Evolutionary conservation across 805 yeast genomes (phyloP).

Genomic region (Myxozyma vanderwaltii): DNA sequence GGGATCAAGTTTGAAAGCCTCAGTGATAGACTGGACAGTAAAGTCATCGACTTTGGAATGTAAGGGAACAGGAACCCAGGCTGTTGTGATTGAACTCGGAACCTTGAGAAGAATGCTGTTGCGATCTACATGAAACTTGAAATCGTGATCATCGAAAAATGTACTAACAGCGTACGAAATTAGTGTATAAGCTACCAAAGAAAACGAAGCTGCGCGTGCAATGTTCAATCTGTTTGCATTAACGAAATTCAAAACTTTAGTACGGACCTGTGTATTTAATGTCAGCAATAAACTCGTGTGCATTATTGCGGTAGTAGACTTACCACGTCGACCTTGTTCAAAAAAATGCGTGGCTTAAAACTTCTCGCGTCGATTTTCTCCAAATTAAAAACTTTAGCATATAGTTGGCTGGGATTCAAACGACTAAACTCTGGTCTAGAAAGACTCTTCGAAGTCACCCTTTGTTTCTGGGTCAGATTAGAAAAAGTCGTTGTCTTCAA

Average conservation of each 20-base stretch:
- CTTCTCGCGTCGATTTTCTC: neutral
- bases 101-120: conserved; percentile 9
- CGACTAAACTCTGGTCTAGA: neutral
- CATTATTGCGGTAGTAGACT: neutral
- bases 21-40: conserved; percentile 1
- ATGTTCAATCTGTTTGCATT: neutral
- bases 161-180: neutral
- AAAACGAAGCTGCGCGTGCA: neutral
- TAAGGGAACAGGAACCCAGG: neutral
- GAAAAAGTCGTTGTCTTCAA: neutral
- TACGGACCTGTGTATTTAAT: neutral
- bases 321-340: neutral
- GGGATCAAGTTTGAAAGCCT: neutral
- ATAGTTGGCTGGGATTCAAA: neutral
- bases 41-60: neutral
- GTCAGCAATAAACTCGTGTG: too few species aligned
- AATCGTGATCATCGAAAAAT: neutral
- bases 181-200: neutral
- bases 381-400: neutral
- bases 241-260: neutral
- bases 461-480: neutral
- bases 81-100: neutral
- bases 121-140: neutral
- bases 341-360: neutral
- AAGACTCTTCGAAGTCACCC: neutral